A percentile compares a stretch with the other conserved stretches of the same genome.
Conservation (phyloP, 495 filamentous ascomycete genomes). For the Podospora anserina region DNA sequence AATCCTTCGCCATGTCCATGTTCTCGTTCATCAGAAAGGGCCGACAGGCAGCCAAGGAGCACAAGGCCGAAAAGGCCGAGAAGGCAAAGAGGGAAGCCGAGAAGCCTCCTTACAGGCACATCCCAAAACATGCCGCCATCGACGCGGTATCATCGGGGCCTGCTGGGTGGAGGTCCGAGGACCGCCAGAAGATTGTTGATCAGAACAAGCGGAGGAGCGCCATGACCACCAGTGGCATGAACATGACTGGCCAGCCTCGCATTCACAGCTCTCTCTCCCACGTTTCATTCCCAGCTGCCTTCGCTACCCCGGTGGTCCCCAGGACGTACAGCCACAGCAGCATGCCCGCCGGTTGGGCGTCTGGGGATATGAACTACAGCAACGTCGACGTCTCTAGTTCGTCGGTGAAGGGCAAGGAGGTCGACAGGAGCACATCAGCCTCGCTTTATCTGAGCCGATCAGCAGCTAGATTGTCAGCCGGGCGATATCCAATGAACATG, state of each 20-base stretch:
- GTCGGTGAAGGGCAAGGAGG: slow-evolving; percentile 36
- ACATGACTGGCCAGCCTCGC: slow-evolving; percentile 40
- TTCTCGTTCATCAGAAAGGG: slow-evolving; percentile 49
- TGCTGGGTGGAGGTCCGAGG: slow-evolving; percentile 44
- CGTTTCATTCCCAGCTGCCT: slow-evolving; percentile 41
- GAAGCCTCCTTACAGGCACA: slow-evolving; percentile 51
- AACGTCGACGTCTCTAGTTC: slow-evolving; percentile 15
- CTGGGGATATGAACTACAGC: slow-evolving; percentile 24
- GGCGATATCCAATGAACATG: slow-evolving; percentile 14
- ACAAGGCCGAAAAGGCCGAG: slow-evolving; percentile 43
- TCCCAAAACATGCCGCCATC: slow-evolving; percentile 55
- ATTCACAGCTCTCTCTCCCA: slow-evolving; percentile 42
- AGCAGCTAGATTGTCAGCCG: slow-evolving; percentile 29
- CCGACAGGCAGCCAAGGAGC: slow-evolving; percentile 50
- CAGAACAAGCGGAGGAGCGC: slow-evolving; percentile 43
- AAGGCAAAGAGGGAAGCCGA: slow-evolving; percentile 38
- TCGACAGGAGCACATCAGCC: slow-evolving; percentile 27
- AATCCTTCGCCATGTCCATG: slow-evolving; percentile 45
- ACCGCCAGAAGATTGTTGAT: slow-evolving; percentile 42
- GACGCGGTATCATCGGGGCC: slow-evolving; percentile 56
- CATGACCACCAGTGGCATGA: slow-evolving; percentile 34
- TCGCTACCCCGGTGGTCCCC: slow-evolving; percentile 42
- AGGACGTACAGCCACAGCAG: slow-evolving; percentile 43
- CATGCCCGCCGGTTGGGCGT: slow-evolving; percentile 33
- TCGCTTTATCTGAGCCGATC: slow-evolving; percentile 29